phyloP scores from a whole-genome alignment of 2,329 filamentous ascomycete genomes.

The Drechslera avenae region DNA sequence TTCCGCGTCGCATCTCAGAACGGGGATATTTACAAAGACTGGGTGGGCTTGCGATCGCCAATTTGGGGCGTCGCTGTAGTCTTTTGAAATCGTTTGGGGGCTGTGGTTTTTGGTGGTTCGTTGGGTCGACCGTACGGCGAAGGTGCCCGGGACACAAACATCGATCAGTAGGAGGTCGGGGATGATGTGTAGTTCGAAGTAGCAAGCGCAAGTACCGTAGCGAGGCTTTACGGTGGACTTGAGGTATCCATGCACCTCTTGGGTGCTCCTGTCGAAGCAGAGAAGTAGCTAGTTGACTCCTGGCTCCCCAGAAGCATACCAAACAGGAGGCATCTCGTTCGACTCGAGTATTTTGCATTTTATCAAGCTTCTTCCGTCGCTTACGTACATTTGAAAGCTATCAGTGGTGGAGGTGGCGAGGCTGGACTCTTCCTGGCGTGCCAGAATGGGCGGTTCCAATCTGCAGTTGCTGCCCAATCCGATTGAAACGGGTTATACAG shows the following conservation, averaged over 20 bases:
- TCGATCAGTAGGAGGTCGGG: no score
- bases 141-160: no score
- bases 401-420: slow-evolving; percentile 44
- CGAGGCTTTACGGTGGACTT: no score
- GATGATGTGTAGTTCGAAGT: no score
- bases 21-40: no score
- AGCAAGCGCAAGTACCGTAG: no score
- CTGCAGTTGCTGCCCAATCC: slow-evolving; percentile 41
- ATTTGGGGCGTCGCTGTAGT: no score
- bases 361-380: slow-evolving; percentile 45
- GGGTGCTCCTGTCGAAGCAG: slow-evolving; percentile 5
- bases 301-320: slow-evolving; percentile 36
- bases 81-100: no score
- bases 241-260: not conserved
- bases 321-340: slow-evolving; percentile 52
- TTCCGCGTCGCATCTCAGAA: no score
- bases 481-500: slow-evolving; percentile 34
- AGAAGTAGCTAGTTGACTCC: slow-evolving; percentile 43
- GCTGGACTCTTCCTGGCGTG: slow-evolving; percentile 50
- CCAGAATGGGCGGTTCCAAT: slow-evolving; percentile 46
- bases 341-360: slow-evolving; percentile 54
- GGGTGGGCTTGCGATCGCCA: no score
- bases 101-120: no score
- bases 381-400: slow-evolving; percentile 52
- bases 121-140: no score